These are phyloP conservation scores for Trichocladium uniseriatum DNA, from an alignment of 495 filamentous ascomycete genomes.

Conservation along the genomic window DNA sequence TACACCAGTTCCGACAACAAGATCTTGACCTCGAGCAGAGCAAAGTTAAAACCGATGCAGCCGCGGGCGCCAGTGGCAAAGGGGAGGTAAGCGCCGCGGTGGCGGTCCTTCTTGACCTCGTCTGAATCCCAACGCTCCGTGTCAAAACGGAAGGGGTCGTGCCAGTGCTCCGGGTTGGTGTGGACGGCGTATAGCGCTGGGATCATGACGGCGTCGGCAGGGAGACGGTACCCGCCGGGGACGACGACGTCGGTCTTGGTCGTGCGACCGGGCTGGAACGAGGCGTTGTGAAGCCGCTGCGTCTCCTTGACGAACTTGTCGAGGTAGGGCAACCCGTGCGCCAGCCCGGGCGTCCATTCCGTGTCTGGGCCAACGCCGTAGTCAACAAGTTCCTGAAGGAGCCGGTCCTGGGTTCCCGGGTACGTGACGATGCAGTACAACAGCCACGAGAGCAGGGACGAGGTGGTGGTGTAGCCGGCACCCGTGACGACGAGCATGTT, in stretches of 20 bases:
- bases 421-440: slow-evolving; percentile 43
- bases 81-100: slow-evolving; percentile 40
- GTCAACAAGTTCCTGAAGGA: slow-evolving; percentile 47
- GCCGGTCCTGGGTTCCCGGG: slow-evolving; percentile 40
- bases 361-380: slow-evolving; percentile 29
- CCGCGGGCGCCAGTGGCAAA: slow-evolving; percentile 42
- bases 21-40: too few species aligned
- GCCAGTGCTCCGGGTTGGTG: slow-evolving; percentile 44
- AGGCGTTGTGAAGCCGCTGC: slow-evolving; percentile 46
- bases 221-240: slow-evolving; percentile 46
- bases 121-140: slow-evolving; percentile 48
- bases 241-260: slow-evolving; percentile 42
- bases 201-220: slow-evolving; percentile 41
- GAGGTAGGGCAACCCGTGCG: slow-evolving; percentile 36
- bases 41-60: slow-evolving; percentile 55
- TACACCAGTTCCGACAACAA: too few species aligned
- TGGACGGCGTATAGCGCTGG: slow-evolving; percentile 43
- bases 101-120: slow-evolving; percentile 33
- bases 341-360: slow-evolving; percentile 32
- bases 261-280: slow-evolving; percentile 47
- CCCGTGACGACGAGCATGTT: slow-evolving; percentile 31
- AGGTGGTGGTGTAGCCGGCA: slow-evolving; percentile 48
- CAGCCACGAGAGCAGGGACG: slow-evolving; percentile 44
- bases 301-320: slow-evolving; percentile 51
- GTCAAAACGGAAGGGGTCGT: slow-evolving; percentile 43